A percentile compares a stretch with the other conserved stretches of the same genome.
These are phyloP conservation scores for Salicornia ramosissima DNA, from an alignment of 148 eudicot genomes.

Conservation along the genomic window DNA sequence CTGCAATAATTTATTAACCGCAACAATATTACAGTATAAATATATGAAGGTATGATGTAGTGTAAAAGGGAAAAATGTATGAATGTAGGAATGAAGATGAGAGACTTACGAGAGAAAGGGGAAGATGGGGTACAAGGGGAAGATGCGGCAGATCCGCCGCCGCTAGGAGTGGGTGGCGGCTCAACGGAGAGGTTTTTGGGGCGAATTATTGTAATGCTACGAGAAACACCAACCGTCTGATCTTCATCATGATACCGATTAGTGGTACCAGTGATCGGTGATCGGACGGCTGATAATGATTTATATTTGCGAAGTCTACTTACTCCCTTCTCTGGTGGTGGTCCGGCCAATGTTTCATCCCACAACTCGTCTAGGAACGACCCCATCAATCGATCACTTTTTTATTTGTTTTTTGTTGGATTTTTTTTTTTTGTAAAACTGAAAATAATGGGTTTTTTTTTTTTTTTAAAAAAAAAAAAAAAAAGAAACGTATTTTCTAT, in stretches of 20 bases:
- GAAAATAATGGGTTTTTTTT: too few relatives aligned
- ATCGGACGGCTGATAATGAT: conserved; percentile 44
- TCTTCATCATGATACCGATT: conserved; percentile 5
- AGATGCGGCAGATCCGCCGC: conserved; percentile 36
- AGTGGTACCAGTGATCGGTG: conserved; percentile 14
- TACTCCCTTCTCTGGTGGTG: conserved; percentile 53
- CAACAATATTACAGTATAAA: too few relatives aligned
- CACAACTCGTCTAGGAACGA: conserved; percentile 65
- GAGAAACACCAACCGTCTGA: conserved; percentile 28
- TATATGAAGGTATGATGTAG: not conserved
- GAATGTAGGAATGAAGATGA: not conserved
- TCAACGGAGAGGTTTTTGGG: conserved; percentile 23
- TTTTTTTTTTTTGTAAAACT: too few relatives aligned
- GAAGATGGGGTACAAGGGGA: conserved; percentile 51
- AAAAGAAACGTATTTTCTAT: too few relatives aligned
- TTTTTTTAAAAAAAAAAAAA: too few relatives aligned
- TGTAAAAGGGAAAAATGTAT: not conserved
- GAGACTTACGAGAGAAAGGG: conserved; percentile 48
- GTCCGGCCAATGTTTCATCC: conserved; percentile 84
- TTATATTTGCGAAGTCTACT: conserved; percentile 51
- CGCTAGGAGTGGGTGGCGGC: too few relatives aligned
- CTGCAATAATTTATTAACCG: too few relatives aligned
- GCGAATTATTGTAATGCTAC: conserved; percentile 40
- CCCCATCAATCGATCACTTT: too few relatives aligned
- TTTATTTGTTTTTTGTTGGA: too few relatives aligned